Evolutionary conservation across 208 protist species (phyloP).

Genomic region (Trichomonas tenax): DNA sequence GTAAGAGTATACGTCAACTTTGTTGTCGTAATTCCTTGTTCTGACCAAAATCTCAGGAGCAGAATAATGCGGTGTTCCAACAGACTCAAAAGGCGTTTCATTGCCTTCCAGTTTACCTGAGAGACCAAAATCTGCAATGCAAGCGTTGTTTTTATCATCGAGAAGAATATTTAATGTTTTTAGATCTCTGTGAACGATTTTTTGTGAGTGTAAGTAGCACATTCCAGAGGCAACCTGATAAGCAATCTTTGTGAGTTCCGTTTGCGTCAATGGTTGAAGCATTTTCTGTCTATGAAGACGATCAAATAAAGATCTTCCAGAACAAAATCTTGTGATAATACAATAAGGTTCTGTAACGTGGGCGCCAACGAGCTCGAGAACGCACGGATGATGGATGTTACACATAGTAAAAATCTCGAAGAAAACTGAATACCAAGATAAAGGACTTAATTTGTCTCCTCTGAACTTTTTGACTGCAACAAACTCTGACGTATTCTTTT

Average conservation of each 20-base stretch:
- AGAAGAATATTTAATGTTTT: constrained; percentile 7
- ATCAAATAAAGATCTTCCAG: background rate
- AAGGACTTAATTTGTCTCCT: background rate
- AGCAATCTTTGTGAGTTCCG: background rate
- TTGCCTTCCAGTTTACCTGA: background rate
- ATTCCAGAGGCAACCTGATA: background rate
- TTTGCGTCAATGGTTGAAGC: background rate
- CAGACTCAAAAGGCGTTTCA: background rate
- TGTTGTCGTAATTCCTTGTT: background rate
- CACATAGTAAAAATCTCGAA: background rate
- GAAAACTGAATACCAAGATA: background rate
- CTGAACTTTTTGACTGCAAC: constrained; percentile 11
- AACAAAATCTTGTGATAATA: background rate
- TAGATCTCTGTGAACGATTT: background rate
- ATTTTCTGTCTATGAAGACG: background rate
- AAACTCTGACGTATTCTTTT: background rate
- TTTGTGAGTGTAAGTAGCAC: background rate
- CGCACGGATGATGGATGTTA: background rate
- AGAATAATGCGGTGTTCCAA: constrained; percentile 6
- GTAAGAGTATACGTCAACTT: constrained; percentile 16
- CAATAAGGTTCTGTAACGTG: background rate
- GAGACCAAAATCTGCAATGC: background rate
- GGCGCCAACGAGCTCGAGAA: background rate
- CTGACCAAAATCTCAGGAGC: background rate
- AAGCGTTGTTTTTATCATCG: background rate